A percentile compares a stretch with the other conserved stretches of the same genome.
Evolutionary conservation across 1,284 basidiomycete species (phyloP).

Genomic region (Cryptococcus sp.): DNA sequence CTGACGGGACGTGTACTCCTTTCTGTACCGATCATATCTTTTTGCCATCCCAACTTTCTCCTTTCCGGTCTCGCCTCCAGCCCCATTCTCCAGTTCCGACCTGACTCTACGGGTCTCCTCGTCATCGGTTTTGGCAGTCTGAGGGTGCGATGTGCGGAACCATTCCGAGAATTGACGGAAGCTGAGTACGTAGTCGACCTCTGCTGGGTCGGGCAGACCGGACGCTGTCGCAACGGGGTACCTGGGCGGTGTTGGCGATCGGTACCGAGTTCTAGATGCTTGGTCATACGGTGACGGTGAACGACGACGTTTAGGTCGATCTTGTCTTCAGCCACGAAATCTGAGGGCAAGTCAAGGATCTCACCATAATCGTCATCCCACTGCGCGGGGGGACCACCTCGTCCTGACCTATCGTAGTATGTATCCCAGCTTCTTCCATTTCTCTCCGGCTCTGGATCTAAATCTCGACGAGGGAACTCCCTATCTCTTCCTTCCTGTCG

Average conservation of each 20-base stretch:
- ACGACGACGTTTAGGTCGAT: conserved; percentile 68
- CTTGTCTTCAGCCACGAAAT: conserved; percentile 8
- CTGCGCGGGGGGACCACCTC: conserved; percentile 16
- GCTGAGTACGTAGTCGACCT: conserved; percentile 71
- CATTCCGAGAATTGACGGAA: conserved; percentile 85
- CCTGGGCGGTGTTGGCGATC: conserved; percentile 30
- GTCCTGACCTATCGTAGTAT: conserved; percentile 8
- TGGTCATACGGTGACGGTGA: conserved; percentile 74
- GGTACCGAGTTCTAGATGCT: conserved; percentile 52
- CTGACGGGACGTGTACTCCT: conserved; percentile 76
- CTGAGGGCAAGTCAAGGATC: conserved; percentile 1
- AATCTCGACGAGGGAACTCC: conserved; percentile 23
- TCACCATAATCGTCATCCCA: conserved; percentile 40
- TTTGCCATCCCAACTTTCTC: conserved; percentile 57
- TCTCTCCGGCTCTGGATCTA: conserved; percentile 21
- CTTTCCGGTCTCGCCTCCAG: conserved; percentile 48
- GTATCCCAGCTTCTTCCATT: conserved; percentile 17
- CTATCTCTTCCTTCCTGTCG: conserved; percentile 14
- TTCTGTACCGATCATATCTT: conserved; percentile 87
- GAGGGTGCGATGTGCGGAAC: conserved; percentile 75
- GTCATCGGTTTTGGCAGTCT: conserved; percentile 55
- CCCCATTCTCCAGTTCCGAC: conserved; percentile 19
- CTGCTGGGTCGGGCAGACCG: conserved; percentile 62
- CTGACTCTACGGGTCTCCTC: conserved; percentile 33
- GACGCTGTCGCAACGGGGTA: conserved; percentile 2